phyloP scores from a whole-genome alignment of 2,329 filamentous ascomycete genomes.

The Chaetomium strumarium region DNA sequence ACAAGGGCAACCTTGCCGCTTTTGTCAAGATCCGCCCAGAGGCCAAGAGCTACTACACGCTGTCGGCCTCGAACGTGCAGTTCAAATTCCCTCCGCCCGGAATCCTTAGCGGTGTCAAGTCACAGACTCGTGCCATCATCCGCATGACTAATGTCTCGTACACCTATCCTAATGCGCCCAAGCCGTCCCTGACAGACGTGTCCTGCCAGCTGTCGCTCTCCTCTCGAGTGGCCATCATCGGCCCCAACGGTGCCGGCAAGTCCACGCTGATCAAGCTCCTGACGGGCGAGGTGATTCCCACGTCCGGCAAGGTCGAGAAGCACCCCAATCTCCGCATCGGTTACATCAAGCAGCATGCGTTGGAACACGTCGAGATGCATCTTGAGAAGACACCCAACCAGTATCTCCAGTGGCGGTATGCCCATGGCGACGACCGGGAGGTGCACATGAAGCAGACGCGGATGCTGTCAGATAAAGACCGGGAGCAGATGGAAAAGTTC shows the following conservation, averaged over 20 bases:
- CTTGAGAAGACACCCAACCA: conserved; percentile 98
- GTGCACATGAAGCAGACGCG: conserved; percentile 97
- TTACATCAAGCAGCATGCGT: conserved; percentile 98
- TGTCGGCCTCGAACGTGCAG: conserved; percentile 79
- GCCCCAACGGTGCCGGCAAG: conserved; percentile 95
- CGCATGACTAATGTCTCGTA: conserved; percentile 89
- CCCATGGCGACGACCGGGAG: conserved; percentile 93
- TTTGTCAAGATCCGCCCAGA: conserved; percentile 90
- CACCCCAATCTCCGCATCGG: conserved; percentile 98
- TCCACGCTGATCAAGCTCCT: conserved; percentile 97
- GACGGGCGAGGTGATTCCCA: conserved; percentile 84
- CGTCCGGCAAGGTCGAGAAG: conserved; percentile 85
- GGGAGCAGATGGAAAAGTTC: conserved; percentile 83
- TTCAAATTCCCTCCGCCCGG: conserved; percentile 98
- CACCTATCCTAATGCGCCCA: conserved; percentile 83
- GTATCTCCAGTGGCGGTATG: conserved; percentile 97
- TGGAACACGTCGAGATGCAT: conserved; percentile 99
- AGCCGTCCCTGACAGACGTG: conserved; percentile 81
- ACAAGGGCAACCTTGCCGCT: conserved; percentile 72
- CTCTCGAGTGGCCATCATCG: conserved; percentile 92
- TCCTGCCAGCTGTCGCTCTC: conserved; percentile 85
- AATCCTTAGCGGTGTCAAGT: conserved; percentile 93
- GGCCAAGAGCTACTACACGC: conserved; percentile 95
- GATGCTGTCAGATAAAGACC: conserved; percentile 76
- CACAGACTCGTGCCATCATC: conserved; percentile 85